Base-by-base conservation (phyloP, 257 asterid species). In the Osmanthus fragrans region DNA sequence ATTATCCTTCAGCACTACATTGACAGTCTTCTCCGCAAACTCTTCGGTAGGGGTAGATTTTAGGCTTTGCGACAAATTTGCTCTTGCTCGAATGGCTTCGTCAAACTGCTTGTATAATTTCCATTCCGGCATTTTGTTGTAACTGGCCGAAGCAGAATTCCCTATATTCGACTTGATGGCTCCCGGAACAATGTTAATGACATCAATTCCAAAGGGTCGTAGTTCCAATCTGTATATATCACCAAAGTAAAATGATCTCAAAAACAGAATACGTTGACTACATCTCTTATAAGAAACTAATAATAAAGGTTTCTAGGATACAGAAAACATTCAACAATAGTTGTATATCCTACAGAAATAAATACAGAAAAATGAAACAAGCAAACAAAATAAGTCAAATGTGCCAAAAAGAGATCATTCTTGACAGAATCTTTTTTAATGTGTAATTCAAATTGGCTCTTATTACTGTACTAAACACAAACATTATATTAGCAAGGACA, bases 81-180 rank as follows among this genome's bases (percentile, higher is more conserved):
- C 99, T 75, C 99, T 86, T 27, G 85, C 89, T 80, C 86, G 81
- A 67, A 95, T 95, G 10, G 89, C 86, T 69, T 83, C 91, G 76
- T 84, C 90, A 67, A 88, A 95, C 73, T 68, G 85, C 87, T 95
- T 93, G 89, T 88, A 95, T 66, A 91, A 71, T 81, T 93, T 91
- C 98, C 97, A 95, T 68, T 93, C 98, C 1, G 99, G 99, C 99
- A 91, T 91, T 73, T 73, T 77, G 30, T 25, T 84, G 86, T 89
- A 88, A 60, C 9, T 77, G 5, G 86, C 82, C 30, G 87, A 19
- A 23, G 96, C 98, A 13, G 97, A 82, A 60, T 84, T 84, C 71
- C 94, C 98, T 79, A 95, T 77, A 42, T 91, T 93, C 0, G 99
- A 95, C 77, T 75, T 86, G 76, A 95, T 87, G 23, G 96, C 96